Evolutionary conservation across 805 yeast genomes (phyloP).

Genomic region (Priceomyces haplophilus): DNA sequence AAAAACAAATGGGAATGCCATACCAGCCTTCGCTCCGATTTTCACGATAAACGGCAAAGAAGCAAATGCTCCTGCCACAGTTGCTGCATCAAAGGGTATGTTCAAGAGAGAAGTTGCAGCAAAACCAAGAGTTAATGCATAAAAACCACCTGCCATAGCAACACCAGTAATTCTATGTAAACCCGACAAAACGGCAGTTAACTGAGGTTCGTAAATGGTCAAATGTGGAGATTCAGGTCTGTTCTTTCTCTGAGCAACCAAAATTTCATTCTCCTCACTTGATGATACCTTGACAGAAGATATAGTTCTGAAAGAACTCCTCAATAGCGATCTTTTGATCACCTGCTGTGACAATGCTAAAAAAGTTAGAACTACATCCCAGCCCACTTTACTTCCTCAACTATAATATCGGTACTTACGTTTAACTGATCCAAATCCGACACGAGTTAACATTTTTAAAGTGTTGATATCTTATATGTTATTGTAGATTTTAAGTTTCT

Average conservation of each 20-base stretch:
- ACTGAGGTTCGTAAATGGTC: conserved; percentile 85
- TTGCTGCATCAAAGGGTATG: conserved; percentile 57
- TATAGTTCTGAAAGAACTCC: conserved; percentile 18
- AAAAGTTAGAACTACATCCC: conserved; percentile 11
- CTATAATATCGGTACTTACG: conserved; percentile 18
- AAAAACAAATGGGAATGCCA: conserved; percentile 82
- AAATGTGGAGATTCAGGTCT: conserved; percentile 93
- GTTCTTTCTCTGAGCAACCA: conserved; percentile 76
- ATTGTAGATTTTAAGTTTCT: not conserved
- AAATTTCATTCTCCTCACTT: conserved; percentile 63
- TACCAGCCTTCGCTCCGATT: conserved; percentile 60
- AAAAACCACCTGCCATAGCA: conserved; percentile 72
- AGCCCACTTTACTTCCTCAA: too few relatives aligned
- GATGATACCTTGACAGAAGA: conserved; percentile 48
- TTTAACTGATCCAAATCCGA: conserved; percentile 30
- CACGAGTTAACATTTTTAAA: conserved; percentile 29
- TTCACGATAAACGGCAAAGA: conserved; percentile 64
- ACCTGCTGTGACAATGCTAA: conserved; percentile 15
- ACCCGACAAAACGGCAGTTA: conserved; percentile 77
- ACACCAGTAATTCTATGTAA: conserved; percentile 89
- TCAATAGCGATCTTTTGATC: conserved; percentile 6
- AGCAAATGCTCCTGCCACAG: conserved; percentile 53
- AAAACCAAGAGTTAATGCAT: conserved; percentile 71
- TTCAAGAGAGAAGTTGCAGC: conserved; percentile 59
- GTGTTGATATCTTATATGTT: not conserved